phyloP scores from a whole-genome alignment of 192 early-diverging fungal species.

The Ambispora gerdemannii region DNA sequence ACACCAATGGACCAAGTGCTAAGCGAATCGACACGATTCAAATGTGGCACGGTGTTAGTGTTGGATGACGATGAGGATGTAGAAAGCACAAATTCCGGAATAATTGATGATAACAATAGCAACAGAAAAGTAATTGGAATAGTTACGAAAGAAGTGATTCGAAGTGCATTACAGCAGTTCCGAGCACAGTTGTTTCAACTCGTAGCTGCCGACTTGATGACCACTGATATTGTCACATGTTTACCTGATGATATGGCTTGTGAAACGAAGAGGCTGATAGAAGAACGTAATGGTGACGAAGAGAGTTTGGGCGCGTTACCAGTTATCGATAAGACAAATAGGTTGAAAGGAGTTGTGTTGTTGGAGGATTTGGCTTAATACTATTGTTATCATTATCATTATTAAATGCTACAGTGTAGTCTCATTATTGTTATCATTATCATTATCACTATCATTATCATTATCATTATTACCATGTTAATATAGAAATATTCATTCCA shows the following conservation, averaged over 20 bases:
- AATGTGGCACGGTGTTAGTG: conserved; percentile 36
- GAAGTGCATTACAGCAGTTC: conserved; percentile 32
- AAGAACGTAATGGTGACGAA: not conserved
- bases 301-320: conserved; percentile 34
- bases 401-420: too few species aligned
- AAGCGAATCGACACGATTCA: conserved; percentile 38
- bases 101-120: not conserved
- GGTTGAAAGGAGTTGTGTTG: conserved; percentile 25
- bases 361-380: conserved; percentile 22
- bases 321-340: conserved; percentile 29
- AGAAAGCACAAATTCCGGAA: not conserved
- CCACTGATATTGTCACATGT: conserved; percentile 30
- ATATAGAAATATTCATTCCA: too few species aligned
- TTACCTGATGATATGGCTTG: conserved; percentile 30
- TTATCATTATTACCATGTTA: too few species aligned
- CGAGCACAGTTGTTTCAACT: conserved; percentile 37
- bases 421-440: too few species aligned
- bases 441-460: too few species aligned
- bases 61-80: conserved; percentile 29
- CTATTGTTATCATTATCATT: too few species aligned
- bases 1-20: conserved; percentile 39
- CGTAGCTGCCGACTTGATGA: conserved; percentile 38
- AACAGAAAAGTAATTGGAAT: conserved; percentile 32
- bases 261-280: conserved; percentile 38
- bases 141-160: conserved; percentile 42